Conservation (phyloP, 2,329 filamentous ascomycete genomes). For the Monosporascus sp. region DNA sequence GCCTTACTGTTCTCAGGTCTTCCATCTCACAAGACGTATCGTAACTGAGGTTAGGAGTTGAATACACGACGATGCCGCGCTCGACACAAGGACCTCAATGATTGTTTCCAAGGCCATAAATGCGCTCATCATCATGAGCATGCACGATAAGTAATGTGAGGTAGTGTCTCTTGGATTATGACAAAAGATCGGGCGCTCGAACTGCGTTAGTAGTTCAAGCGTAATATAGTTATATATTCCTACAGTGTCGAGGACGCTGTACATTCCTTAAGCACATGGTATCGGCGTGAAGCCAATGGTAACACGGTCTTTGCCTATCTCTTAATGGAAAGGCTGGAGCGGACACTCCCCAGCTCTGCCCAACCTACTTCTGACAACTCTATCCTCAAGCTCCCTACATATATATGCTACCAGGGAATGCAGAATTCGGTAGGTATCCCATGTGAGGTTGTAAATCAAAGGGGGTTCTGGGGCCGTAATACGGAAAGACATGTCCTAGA, state of each 20-base stretch:
- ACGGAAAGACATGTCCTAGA: too few relatives aligned
- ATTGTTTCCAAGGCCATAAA: neutral
- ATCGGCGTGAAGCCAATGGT: neutral
- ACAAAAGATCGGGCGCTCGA: too few relatives aligned
- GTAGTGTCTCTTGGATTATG: too few relatives aligned
- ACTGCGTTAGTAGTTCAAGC: too few relatives aligned
- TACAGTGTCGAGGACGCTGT: neutral
- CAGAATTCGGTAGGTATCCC: neutral
- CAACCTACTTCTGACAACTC: neutral
- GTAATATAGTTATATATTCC: too few relatives aligned
- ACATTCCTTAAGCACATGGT: neutral
- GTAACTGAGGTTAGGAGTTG: neutral
- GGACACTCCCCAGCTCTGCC: neutral
- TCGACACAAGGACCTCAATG: neutral
- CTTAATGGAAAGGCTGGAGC: neutral
- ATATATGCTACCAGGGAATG: neutral
- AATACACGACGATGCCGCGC: neutral
- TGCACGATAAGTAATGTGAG: neutral
- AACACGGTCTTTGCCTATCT: neutral
- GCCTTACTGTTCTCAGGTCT: neutral
- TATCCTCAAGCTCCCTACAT: neutral
- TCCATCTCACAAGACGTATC: neutral
- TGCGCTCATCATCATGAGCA: neutral
- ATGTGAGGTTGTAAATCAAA: neutral
- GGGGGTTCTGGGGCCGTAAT: neutral